Evolutionary conservation across 2,329 filamentous ascomycete genomes (phyloP), one percentile per base, ranked within the genome.

Genomic region (Shiraia sp.): DNA sequence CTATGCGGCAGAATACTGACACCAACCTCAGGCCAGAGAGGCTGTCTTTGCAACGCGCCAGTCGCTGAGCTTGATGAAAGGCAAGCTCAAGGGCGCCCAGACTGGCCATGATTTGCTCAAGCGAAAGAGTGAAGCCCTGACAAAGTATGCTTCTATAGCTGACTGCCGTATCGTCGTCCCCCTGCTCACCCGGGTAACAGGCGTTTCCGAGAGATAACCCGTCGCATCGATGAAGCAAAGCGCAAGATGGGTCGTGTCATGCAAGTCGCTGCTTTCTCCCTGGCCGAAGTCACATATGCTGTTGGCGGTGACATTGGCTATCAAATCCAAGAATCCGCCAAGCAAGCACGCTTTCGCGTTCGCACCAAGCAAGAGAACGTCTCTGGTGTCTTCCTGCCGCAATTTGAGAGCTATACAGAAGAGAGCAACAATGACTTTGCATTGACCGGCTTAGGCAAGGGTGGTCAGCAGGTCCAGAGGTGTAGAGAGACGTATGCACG

Each of bases 191-290:
- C 28, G 27, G 26, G 36, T 29, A 50, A 51, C 57, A 95, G 90
- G 67, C 90, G 90, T 60, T 95, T 95, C 73, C 85, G 90, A 87
- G 93, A 99, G 64, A 99, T 99, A 64, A 96, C 93, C 35, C 84
- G 85, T 69, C 87, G 93, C 65, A 99, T 99, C 72, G 92, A 99
- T 75, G 93, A 99, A 72, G 93, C 93, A 29, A 99, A 99, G 75
- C 88, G 91, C 61, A 99, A 99, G 78, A 99, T 99, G 92, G 93
- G 93, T 43, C 83, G 92, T 24, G 93, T 99, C 26, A 99, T 99
- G 93, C 92, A 97, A 72, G 95, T 99, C 65, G 93, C 93, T 28
- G 91, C 93, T 32, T 97, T 99, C 75, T 97, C 92, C 30, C 81
- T 99, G 13, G 93, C 93, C 46, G 93, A 97, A 75, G 93, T 99